Percentiles rank a stretch among this genome's conserved stretches.
Evolutionary conservation across 331 rosid species (phyloP).

Genomic region (Pyracantha coccinea): DNA sequence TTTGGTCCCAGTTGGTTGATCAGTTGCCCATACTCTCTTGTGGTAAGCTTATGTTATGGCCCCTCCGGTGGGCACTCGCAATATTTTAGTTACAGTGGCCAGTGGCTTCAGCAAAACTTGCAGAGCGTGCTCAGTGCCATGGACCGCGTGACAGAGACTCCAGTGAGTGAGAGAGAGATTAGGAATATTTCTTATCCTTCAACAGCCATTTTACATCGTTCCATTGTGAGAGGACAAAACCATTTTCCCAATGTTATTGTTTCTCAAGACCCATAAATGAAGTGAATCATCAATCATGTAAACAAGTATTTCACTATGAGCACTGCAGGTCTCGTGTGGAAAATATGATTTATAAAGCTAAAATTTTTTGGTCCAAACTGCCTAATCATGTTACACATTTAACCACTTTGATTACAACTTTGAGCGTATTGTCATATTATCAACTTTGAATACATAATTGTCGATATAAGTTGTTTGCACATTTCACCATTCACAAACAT

Average conservation of each 20-base stretch:
- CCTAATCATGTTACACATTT: too few species aligned
- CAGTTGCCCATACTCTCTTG: not conserved
- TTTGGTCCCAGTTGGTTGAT: not conserved
- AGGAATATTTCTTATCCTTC: not conserved
- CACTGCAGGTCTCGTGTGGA: too few species aligned
- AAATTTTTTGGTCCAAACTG: fast-evolving
- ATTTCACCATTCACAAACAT: too few species aligned
- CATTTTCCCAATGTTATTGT: not conserved
- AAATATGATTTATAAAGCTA: too few species aligned
- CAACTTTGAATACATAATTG: too few species aligned
- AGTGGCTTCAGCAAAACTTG: constrained; percentile 1
- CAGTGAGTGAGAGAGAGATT: not conserved
- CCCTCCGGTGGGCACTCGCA: not conserved
- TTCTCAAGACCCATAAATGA: not conserved
- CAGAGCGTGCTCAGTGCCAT: constrained; percentile 21
- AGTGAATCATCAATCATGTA: not conserved
- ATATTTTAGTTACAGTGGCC: not conserved
- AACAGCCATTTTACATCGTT: constrained; percentile 17
- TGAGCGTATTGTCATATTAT: too few species aligned
- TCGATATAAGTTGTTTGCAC: too few species aligned
- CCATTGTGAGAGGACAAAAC: constrained; percentile 26
- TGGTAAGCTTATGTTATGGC: constrained; percentile 1
- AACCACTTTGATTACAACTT: too few species aligned
- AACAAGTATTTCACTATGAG: too few species aligned
- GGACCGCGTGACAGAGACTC: constrained; percentile 19